Conservation (phyloP, 2,329 filamentous ascomycete genomes). For the Magnaporthiopsis incrustans region DNA sequence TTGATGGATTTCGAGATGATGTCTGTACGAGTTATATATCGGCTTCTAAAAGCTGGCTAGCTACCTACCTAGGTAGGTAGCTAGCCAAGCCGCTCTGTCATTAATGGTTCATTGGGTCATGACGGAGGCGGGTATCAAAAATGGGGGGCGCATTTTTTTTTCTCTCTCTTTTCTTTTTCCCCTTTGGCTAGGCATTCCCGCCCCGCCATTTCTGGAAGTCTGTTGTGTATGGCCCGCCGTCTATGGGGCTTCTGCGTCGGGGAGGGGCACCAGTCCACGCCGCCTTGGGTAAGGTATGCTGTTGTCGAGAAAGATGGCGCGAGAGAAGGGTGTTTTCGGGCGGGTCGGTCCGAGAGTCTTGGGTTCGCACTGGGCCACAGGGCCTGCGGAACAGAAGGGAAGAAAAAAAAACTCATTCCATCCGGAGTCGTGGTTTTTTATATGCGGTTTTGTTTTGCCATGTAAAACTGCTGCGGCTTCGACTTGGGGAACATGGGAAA, state of each 20-base stretch:
- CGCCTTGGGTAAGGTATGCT: background rate
- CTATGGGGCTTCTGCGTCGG: background rate
- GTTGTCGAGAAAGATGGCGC: background rate
- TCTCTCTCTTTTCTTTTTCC: background rate
- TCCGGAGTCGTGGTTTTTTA: background rate
- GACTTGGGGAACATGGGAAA: background rate
- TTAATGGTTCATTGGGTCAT: background rate
- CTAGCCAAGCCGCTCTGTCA: background rate
- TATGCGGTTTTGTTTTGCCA: background rate
- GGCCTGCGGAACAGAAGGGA: too few species aligned
- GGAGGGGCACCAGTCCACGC: background rate
- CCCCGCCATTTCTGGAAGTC: background rate
- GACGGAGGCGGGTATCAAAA: background rate
- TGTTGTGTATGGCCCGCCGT: background rate
- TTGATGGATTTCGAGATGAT: background rate
- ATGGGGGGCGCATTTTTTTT: background rate
- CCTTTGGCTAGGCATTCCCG: background rate
- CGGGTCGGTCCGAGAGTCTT: background rate
- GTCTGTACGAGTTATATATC: constrained; percentile 9
- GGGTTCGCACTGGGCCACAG: background rate
- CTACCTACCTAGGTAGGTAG: background rate
- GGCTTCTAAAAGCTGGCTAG: background rate
- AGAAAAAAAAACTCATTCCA: background rate
- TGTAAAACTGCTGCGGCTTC: background rate
- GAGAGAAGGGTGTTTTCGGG: background rate